Evolutionary conservation across 768 basidiomycete genomes (phyloP).

Genomic region (Boletus sp.): DNA sequence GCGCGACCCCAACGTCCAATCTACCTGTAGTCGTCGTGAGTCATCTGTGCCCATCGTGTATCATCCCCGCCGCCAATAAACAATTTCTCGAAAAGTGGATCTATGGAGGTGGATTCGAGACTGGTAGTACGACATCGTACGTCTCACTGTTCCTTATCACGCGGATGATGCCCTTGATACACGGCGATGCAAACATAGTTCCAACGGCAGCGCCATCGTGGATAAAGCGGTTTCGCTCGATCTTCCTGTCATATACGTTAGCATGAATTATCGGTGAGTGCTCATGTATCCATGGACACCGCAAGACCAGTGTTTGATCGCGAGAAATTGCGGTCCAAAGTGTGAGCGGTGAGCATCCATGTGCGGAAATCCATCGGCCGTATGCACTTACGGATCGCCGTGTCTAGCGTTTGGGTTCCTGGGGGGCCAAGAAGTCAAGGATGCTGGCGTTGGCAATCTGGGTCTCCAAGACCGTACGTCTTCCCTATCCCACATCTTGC

Average conservation of each 20-base stretch:
- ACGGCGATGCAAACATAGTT: background rate
- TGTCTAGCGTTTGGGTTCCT: too few species aligned
- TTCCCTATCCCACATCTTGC: background rate
- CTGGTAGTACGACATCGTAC: slow-evolving; percentile 22
- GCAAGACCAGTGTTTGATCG: background rate
- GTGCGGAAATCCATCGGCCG: background rate
- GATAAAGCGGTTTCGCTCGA: slow-evolving; percentile 29
- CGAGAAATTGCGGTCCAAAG: background rate
- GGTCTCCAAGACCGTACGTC: too few species aligned
- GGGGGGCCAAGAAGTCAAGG: too few species aligned
- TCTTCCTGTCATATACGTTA: slow-evolving; percentile 38
- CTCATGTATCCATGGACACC: too few species aligned
- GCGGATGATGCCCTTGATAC: background rate
- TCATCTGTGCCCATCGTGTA: background rate
- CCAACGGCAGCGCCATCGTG: slow-evolving; percentile 27
- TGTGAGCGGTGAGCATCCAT: slow-evolving; percentile 2
- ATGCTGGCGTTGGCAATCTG: too few species aligned
- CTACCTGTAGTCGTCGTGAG: too few species aligned
- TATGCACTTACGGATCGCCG: background rate
- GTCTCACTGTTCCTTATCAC: background rate
- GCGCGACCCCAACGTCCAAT: slow-evolving; percentile 38
- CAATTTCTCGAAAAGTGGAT: slow-evolving; percentile 25
- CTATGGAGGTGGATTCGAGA: slow-evolving; percentile 35
- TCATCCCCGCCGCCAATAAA: background rate
- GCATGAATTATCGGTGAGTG: slow-evolving; percentile 40